Percentiles rank a stretch among this genome's conserved stretches.
phyloP scores from a whole-genome alignment of 805 yeast genomes.

The Ogataea wickerhamii region DNA sequence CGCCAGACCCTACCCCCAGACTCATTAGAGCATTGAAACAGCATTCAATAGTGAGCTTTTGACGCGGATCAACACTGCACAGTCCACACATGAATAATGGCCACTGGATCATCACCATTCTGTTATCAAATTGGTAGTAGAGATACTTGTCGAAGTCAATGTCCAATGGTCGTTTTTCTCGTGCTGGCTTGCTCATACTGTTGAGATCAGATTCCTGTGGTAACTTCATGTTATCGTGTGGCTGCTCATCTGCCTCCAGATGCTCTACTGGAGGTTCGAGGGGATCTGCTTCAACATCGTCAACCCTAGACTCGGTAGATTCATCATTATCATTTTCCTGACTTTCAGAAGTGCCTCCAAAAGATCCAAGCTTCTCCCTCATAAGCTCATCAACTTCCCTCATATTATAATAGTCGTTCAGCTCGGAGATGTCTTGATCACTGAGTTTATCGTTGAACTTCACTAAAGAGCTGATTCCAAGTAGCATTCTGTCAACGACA shows the following conservation, averaged over 20 bases:
- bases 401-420: slow-evolving; percentile 17
- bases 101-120: slow-evolving; percentile 38
- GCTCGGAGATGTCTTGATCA: slow-evolving; percentile 14
- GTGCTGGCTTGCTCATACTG: slow-evolving; percentile 6
- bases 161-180: slow-evolving; percentile 7
- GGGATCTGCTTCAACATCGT: slow-evolving; percentile 5
- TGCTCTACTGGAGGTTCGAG: slow-evolving; percentile 3
- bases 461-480: slow-evolving; percentile 26
- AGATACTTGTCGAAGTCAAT: slow-evolving; percentile 28
- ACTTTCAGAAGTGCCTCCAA: not conserved
- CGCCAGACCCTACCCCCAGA: slow-evolving; percentile 36
- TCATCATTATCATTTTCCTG: not conserved
- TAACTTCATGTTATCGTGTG: slow-evolving; percentile 4
- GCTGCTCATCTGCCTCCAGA: not conserved
- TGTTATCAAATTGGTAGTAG: slow-evolving; percentile 32
- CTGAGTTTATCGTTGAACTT: slow-evolving; percentile 17
- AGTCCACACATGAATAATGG: slow-evolving; percentile 35
- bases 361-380: slow-evolving; percentile 3
- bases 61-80: slow-evolving; percentile 29
- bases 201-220: slow-evolving; percentile 9
- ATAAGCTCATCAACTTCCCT: not conserved
- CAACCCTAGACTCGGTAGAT: not conserved
- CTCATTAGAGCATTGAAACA: slow-evolving; percentile 33
- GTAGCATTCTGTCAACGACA: slow-evolving; percentile 30
- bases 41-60: slow-evolving; percentile 33